Conservation (phyloP, 192 early-diverging fungal genomes). For the Entomortierella beljakovae region DNA sequence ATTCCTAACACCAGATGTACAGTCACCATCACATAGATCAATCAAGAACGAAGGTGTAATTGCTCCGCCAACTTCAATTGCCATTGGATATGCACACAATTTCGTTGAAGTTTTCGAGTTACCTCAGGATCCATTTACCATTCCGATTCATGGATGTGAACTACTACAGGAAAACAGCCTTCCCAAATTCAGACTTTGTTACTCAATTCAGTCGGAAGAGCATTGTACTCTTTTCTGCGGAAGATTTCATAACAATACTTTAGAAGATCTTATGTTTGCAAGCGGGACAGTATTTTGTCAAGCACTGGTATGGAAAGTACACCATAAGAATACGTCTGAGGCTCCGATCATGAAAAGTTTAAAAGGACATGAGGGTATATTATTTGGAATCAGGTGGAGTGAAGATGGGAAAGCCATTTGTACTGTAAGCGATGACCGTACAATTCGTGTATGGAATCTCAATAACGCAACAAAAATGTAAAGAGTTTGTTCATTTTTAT, state of each 20-base stretch:
- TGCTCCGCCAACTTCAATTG: constrained; percentile 56
- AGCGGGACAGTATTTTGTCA: constrained; percentile 90
- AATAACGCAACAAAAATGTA: constrained; percentile 43
- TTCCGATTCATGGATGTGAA: constrained; percentile 1
- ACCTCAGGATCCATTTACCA: constrained; percentile 18
- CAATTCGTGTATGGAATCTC: constrained; percentile 78
- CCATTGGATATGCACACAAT: constrained; percentile 82
- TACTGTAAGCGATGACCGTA: constrained; percentile 88
- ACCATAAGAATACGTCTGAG: constrained; percentile 41
- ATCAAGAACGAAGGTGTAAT: constrained; percentile 4
- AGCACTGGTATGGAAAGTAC: constrained; percentile 76
- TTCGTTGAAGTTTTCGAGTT: constrained; percentile 70
- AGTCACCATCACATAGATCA: constrained; percentile 25
- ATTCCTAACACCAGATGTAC: neutral
- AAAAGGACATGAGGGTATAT: constrained; percentile 77
- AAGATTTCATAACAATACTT: constrained; percentile 70
- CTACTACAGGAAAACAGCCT: constrained; percentile 12
- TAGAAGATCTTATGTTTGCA: constrained; percentile 65
- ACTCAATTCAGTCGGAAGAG: constrained; percentile 69
- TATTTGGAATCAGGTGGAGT: constrained; percentile 82
- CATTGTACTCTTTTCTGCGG: constrained; percentile 83
- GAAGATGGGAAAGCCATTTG: constrained; percentile 65
- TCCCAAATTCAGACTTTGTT: constrained; percentile 23
- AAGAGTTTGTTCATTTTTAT: too few relatives aligned
- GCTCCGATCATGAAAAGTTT: constrained; percentile 59